Percentiles rank a stretch among this genome's conserved stretches.
phyloP scores from a whole-genome alignment of 2,329 filamentous ascomycete species.

The Penicillium janthinellum region DNA sequence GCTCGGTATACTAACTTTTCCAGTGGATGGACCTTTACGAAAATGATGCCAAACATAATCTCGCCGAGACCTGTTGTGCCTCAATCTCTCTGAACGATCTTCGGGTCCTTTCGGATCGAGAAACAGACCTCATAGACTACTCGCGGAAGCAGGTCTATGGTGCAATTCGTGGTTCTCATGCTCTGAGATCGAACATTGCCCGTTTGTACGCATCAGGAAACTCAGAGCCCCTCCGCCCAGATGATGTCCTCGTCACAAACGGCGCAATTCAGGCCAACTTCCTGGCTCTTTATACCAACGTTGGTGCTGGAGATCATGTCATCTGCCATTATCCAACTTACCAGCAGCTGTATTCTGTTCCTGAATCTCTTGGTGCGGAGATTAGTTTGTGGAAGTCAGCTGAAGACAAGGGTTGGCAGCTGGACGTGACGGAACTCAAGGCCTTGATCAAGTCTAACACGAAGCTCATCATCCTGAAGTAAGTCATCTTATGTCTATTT shows the following conservation, averaged over 20 bases:
- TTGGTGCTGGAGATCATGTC: slow-evolving; percentile 77
- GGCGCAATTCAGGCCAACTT: slow-evolving; percentile 87
- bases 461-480: slow-evolving; percentile 64
- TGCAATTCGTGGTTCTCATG: slow-evolving; percentile 27
- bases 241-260: slow-evolving; percentile 73
- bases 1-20: slow-evolving; percentile 5
- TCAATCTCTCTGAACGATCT: slow-evolving; percentile 74
- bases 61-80: slow-evolving; percentile 77
- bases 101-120: slow-evolving; percentile 54
- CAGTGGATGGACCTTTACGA: slow-evolving; percentile 62
- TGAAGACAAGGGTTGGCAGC: slow-evolving; percentile 64
- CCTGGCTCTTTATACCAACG: slow-evolving; percentile 70
- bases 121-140: slow-evolving; percentile 31
- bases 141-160: slow-evolving; percentile 33
- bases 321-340: slow-evolving; percentile 87
- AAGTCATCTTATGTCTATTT: slow-evolving; percentile 3
- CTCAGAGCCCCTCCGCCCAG: slow-evolving; percentile 47
- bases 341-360: slow-evolving; percentile 78
- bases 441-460: slow-evolving; percentile 55
- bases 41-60: slow-evolving; percentile 61
- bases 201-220: slow-evolving; percentile 47
- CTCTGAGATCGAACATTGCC: slow-evolving; percentile 34
- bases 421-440: slow-evolving; percentile 68
- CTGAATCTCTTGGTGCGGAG: slow-evolving; percentile 71
- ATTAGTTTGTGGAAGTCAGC: slow-evolving; percentile 75